Base-by-base conservation (phyloP, 1,284 basidiomycete species). In the Malassezia yamatoensis region DNA sequence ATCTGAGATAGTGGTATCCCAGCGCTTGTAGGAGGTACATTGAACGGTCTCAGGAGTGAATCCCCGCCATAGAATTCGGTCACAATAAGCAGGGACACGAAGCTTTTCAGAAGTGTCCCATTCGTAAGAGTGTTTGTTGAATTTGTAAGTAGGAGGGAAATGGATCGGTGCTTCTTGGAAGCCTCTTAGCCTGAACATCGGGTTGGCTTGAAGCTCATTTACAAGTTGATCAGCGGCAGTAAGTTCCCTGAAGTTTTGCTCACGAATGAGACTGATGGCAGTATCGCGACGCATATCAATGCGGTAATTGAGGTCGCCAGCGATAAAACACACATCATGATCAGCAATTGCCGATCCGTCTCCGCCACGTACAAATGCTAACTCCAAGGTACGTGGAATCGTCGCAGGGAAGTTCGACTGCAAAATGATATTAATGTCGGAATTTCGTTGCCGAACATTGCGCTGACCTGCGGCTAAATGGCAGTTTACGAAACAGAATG, bases 381-480 rank as follows among this genome's bases (percentile, higher is more conserved):
- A 37, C 29, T 52, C 50, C 37, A 47, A 16, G 12, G 38, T 13
- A 83, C 15, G 83, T 55, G 12, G 58, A 57, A 42, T 59, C 54
- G 16, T 53, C 49, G 32, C 61, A 50, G 13, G 57, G 39, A 38
- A 60, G 55, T 60, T 52, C 15, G 63, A 64, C 53, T 71, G 67
- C 38, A 71, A 16, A 34, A 70, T 70, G 1, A 84, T 85, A 0
- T 84, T 84, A 4, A 90, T 78, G 74, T 96, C 90, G 0, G 84
- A 83, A 68, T 94, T 96, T 6, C 93, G 80, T 60, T 86, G 81
- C 9, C 86, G 81, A 29, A 87, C 82, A 45, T 87, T 84, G 59
- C 82, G 81, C 71, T 94, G 90, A 1, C 93, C 91, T 2, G 93
- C 91, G 5, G 91, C 93, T 49, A 98, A 80, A 78, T 98, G 93